Conservation (phyloP, 495 filamentous ascomycete species). For the Neurospora sp. region DNA sequence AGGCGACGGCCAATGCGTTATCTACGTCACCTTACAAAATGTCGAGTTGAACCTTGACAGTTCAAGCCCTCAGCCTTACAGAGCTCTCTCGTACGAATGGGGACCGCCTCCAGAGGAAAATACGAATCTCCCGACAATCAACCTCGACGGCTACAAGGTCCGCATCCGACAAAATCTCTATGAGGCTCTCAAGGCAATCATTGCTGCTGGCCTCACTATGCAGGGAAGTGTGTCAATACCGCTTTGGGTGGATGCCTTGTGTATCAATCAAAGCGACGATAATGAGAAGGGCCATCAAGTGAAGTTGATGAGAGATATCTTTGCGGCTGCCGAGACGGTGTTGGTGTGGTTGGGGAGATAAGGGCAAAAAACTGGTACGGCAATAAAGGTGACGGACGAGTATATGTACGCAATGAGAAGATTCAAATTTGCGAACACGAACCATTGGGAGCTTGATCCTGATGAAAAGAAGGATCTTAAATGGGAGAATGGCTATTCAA, state of each 20-base stretch:
- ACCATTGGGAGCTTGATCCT: too few species aligned
- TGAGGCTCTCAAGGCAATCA: not conserved
- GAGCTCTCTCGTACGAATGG: not conserved
- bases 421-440: too few species aligned
- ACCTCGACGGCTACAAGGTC: not conserved
- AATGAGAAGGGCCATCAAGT: slow-evolving; percentile 25
- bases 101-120: rapidly evolving
- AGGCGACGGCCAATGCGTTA: not conserved
- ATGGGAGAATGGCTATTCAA: too few species aligned
- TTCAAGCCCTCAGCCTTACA: not conserved
- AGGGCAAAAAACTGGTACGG: too few species aligned
- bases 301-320: slow-evolving; percentile 23
- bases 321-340: slow-evolving; percentile 15
- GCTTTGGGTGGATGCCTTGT: slow-evolving; percentile 27
- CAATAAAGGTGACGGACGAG: too few species aligned
- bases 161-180: not conserved
- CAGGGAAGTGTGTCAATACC: not conserved
- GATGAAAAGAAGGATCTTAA: too few species aligned
- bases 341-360: slow-evolving; percentile 22
- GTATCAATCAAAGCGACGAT: slow-evolving; percentile 28
- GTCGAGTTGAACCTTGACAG: not conserved
- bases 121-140: not conserved
- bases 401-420: too few species aligned
- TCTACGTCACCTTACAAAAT: not conserved
- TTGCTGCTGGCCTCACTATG: not conserved